Conservation (phyloP, 1,284 basidiomycete genomes). For the Ganoderma resinaceum region DNA sequence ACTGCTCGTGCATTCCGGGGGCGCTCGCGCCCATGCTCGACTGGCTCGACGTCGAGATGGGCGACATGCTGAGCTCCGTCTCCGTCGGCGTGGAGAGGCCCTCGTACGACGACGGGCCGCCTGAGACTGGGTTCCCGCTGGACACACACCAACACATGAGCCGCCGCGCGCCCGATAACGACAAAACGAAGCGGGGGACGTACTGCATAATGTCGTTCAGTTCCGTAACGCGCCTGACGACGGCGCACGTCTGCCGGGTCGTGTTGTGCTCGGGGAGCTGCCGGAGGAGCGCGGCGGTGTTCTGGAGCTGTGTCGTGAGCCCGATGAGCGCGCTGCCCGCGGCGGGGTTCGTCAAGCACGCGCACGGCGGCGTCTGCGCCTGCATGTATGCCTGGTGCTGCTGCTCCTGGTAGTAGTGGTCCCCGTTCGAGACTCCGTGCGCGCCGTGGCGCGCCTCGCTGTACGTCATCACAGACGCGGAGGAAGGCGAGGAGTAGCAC, state of each 20-base stretch:
- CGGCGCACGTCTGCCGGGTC: constrained; percentile 54
- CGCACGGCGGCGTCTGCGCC: constrained; percentile 47
- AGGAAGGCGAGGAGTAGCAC: constrained; percentile 39
- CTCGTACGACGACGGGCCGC: constrained; percentile 48
- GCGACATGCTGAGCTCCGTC: constrained; percentile 68
- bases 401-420: constrained; percentile 40
- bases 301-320: constrained; percentile 70
- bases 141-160: constrained; percentile 28
- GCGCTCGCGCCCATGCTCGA: constrained; percentile 42
- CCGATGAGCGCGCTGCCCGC: constrained; percentile 62
- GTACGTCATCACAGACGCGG: constrained; percentile 44
- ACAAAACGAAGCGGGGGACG: constrained; percentile 42
- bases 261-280: constrained; percentile 67
- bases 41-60: constrained; percentile 68
- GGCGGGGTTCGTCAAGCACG: constrained; percentile 69
- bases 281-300: constrained; percentile 59
- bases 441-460: constrained; percentile 33
- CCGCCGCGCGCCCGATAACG: constrained; percentile 8
- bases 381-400: constrained; percentile 39
- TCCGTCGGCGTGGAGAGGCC: constrained; percentile 61
- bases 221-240: constrained; percentile 67
- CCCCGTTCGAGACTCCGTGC: constrained; percentile 28
- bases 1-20: constrained; percentile 44
- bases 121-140: constrained; percentile 53
- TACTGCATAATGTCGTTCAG: constrained; percentile 73